phyloP scores from a whole-genome alignment of 2,329 filamentous ascomycete species.

The Alternaria burnsii region DNA sequence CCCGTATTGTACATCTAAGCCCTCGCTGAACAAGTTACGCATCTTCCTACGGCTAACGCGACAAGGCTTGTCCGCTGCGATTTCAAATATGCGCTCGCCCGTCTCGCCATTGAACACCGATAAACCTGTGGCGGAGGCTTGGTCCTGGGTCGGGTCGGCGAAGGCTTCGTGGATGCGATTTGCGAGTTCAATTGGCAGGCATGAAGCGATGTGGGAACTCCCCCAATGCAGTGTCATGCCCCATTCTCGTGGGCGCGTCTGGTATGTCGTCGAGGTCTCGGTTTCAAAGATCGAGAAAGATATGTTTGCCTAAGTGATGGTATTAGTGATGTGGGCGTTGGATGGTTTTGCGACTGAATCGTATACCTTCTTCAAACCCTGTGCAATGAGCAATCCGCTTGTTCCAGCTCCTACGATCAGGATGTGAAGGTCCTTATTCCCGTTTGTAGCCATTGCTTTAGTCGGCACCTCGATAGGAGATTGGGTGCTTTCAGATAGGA shows the following conservation, averaged over 20 bases:
- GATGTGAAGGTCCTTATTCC: neutral
- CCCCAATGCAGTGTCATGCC: slow-evolving; percentile 41
- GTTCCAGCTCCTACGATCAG: neutral
- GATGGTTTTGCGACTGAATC: accelerated
- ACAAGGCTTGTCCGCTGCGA: slow-evolving; percentile 30
- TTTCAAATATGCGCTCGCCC: slow-evolving; percentile 33
- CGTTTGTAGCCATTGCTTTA: neutral
- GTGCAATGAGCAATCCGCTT: neutral
- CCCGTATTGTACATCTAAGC: slow-evolving; percentile 31
- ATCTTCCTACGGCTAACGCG: slow-evolving; percentile 34
- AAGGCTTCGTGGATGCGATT: slow-evolving; percentile 35
- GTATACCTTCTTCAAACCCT: neutral
- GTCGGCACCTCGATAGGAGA: neutral
- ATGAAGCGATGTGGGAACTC: slow-evolving; percentile 25
- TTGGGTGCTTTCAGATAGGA: neutral
- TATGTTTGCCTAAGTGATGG: neutral
- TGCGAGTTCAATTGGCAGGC: slow-evolving; percentile 27
- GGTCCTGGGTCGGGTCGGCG: slow-evolving; percentile 25
- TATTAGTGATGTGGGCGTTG: neutral
- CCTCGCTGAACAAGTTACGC: slow-evolving; percentile 33
- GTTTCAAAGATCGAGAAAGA: slow-evolving; percentile 21
- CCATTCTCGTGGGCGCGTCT: slow-evolving; percentile 36
- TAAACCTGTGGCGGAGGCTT: slow-evolving; percentile 30
- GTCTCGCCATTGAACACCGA: slow-evolving; percentile 38
- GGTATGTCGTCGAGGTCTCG: slow-evolving; percentile 21